Conservation (phyloP, 2,329 filamentous ascomycete species). For the Penicillium sp. region DNA sequence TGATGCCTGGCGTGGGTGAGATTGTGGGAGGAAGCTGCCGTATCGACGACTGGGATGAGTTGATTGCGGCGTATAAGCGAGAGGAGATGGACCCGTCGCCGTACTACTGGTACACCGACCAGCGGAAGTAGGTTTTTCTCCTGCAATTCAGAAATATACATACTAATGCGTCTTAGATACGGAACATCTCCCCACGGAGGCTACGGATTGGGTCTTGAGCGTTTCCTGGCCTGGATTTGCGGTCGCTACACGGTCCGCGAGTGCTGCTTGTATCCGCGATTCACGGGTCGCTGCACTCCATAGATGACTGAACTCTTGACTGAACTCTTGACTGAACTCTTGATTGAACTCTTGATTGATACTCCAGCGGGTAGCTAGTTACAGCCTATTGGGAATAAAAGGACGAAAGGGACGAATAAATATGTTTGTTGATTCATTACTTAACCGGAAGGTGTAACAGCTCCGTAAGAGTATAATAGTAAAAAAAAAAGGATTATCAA, state of each 20-base stretch:
- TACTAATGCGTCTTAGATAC: too few relatives aligned
- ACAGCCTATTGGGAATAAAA: background rate
- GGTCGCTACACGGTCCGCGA: constrained; percentile 63
- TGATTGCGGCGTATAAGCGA: constrained; percentile 81
- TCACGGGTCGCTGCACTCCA: constrained; percentile 49
- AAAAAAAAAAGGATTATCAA: background rate
- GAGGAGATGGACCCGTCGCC: constrained; percentile 78
- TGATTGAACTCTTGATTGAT: background rate
- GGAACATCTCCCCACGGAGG: constrained; percentile 89
- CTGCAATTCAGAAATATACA: too few relatives aligned
- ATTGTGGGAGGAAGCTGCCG: constrained; percentile 97
- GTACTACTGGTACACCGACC: constrained; percentile 99
- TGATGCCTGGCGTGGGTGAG: constrained; percentile 93
- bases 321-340: background rate
- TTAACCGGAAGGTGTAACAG: background rate
- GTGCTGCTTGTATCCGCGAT: constrained; percentile 50
- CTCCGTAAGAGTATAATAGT: background rate
- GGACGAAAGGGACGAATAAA: background rate
- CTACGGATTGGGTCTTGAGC: constrained; percentile 88
- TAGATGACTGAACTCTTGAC: constrained; percentile 22
- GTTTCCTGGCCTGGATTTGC: constrained; percentile 67
- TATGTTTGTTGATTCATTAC: background rate
- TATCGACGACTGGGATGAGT: constrained; percentile 84
- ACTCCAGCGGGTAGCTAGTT: background rate
- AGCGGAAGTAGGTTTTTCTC: constrained; percentile 69